Evolutionary conservation across 768 basidiomycete species (phyloP), one percentile per base, ranked within the genome.

Genomic region (Infundibulicybe gibba): DNA sequence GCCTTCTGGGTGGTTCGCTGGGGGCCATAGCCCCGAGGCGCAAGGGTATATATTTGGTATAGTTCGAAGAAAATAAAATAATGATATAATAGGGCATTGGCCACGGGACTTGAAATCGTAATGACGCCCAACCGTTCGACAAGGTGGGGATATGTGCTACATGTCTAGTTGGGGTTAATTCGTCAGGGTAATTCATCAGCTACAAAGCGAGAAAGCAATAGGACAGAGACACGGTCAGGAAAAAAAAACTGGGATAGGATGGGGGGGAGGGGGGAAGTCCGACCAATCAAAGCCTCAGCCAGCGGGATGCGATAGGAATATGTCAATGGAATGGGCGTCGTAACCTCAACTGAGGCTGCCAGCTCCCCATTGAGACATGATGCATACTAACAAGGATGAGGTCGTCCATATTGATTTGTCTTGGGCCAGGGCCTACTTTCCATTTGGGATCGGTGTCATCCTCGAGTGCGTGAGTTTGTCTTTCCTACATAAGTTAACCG

Each of bases 301-400:
- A 30, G 14, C 15, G 32, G 37, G 17, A 20, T 20, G 17, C 31
- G 39, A 35, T 35, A 37, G 20, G 11, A 20, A 6, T 11, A 50
- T 32, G 50, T n/a, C 16, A 41, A 16, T 44, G 19, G 15, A 63
- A 53, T 5, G 74, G 74, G 17, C 68, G 72, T 33, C 68, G 62
- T 32, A 89, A 70, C 59, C 85, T 76, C 39, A 90, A 64, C 47
- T 90, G 86, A 16, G 87, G 85, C 49, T 90, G 87, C 87, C 87
- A 90, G 48, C 81, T 83, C 10, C 88, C 87, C 64, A 87, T 80
- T 11, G 87, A 88, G 43, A 90, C 86, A 53, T 90, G 88, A 64
- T 90, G 87, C 45, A 90, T 79, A 54, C 85, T 85, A 54, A 90
- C 83, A 39, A 90, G 76, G 42, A 84, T 67, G 42, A 90, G 70